Conservation (phyloP, 371 early-diverging fungal genomes). For the Mortierella sp. region DNA sequence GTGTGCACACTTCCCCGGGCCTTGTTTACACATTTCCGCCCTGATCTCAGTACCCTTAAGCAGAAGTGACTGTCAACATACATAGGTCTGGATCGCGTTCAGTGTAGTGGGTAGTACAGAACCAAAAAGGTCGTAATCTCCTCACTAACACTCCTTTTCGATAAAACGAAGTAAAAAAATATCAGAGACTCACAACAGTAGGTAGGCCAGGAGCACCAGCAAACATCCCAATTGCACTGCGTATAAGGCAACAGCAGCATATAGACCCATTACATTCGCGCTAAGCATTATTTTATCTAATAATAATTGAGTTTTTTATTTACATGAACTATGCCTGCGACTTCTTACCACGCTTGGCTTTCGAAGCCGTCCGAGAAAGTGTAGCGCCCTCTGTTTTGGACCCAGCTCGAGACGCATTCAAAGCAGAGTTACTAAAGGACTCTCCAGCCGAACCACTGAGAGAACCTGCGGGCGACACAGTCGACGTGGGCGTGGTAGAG, state of each 20-base stretch:
- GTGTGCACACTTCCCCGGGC: background rate
- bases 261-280: no score
- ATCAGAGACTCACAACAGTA: no score
- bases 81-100: no score
- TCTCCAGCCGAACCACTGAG: background rate
- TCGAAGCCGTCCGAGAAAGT: background rate
- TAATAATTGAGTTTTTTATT: background rate
- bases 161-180: no score
- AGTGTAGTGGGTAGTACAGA: no score
- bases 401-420: background rate
- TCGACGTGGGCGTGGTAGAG: background rate
- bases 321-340: constrained; percentile 21
- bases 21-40: constrained; percentile 11
- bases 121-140: no score
- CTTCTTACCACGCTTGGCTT: constrained; percentile 39
- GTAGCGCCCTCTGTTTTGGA: constrained; percentile 17
- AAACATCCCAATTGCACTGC: no score
- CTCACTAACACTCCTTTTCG: no score
- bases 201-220: no score
- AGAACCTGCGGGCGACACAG: constrained; percentile 3
- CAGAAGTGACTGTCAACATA: background rate
- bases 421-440: background rate
- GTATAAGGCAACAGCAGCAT: no score
- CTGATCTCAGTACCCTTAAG: constrained; percentile 3
- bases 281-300: background rate